Evolutionary conservation across 495 filamentous ascomycete species (phyloP), one percentile per base, ranked within the genome.

Genomic region (Penicillium silybi): DNA sequence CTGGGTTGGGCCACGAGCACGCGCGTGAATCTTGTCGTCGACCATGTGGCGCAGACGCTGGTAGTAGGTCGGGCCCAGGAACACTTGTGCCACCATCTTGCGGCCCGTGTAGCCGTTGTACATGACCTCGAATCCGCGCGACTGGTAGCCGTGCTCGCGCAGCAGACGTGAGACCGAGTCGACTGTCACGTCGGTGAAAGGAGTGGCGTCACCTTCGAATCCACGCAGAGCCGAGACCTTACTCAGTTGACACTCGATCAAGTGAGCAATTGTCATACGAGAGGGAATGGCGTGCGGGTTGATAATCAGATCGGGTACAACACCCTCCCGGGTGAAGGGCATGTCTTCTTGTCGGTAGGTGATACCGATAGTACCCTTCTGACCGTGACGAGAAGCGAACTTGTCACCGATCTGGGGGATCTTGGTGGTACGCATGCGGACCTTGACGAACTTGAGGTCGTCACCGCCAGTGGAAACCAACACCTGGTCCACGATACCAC

Each of bases 251-350:
- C 93, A 97, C 74, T 99, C 93, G 69, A 99, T 95, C 80, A 99
- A 90, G 79, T 99, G 95, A 52, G 95, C 93, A 79, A 97, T 97
- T 0, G 93, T 99, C 93, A 99, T 99, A 80, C 93, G 93, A 13
- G 93, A 99, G 1, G 93, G 93, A 80, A 99, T 97, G 69, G 95
- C 93, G 80, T 99, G 93, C 0, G 93, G 93, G 65, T 99, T 99
- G 80, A 99, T 97, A 69, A 99, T 97, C 47, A 99, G 75, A 68
- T 99, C 93, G 1, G 93, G 93, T 1, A 85, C 85, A 44, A 97
- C 81, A 56, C 93, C 93, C 69, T 97, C 89, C 38, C 83, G 76
- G 5, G 91, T 95, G 71, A 97, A 99, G 0, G 95, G 95, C 93
- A 99, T 99, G 63, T 99, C 95, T 70, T 97, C 93, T 57, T 95